Percentiles rank a stretch among this genome's conserved stretches.
Conservation (phyloP, 768 basidiomycete genomes). For the Scleroderma citrinum region DNA sequence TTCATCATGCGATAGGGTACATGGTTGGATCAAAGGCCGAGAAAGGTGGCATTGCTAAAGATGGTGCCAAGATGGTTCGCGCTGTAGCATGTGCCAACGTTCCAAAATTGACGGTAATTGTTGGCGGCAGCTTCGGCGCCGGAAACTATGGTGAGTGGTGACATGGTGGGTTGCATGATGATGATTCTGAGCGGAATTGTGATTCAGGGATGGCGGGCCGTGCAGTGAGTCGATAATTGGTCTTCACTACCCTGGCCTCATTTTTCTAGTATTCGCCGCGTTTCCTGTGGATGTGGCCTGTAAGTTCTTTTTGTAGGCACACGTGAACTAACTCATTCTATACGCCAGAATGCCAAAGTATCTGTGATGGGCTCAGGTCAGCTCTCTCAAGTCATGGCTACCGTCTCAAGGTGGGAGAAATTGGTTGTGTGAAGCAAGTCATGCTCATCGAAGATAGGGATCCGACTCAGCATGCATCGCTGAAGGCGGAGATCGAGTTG, state of each 20-base stretch:
- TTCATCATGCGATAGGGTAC: slow-evolving; percentile 48
- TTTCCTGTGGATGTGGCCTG: slow-evolving; percentile 99
- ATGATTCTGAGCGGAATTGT: slow-evolving; percentile 10
- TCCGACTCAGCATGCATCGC: slow-evolving; percentile 64
- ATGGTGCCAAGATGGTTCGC: slow-evolving; percentile 94
- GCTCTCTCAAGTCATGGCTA: slow-evolving; percentile 88
- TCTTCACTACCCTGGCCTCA: slow-evolving; percentile 4
- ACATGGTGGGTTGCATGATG: slow-evolving; percentile 2
- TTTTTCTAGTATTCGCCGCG: slow-evolving; percentile 74
- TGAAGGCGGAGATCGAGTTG: slow-evolving; percentile 79
- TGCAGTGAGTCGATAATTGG: slow-evolving; percentile 52
- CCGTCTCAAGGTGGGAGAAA: slow-evolving; percentile 66
- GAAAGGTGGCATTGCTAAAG: slow-evolving; percentile 90
- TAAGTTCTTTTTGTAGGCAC: slow-evolving; percentile 32
- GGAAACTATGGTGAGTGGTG: slow-evolving; percentile 76
- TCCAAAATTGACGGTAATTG: slow-evolving; percentile 88
- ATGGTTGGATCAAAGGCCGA: slow-evolving; percentile 98
- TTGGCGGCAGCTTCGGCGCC: slow-evolving; percentile 92
- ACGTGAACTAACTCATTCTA: slow-evolving; percentile 4
- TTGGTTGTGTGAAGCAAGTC: not conserved
- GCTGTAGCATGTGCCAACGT: slow-evolving; percentile 92
- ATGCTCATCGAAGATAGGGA: slow-evolving; percentile 43
- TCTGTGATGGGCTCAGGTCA: slow-evolving; percentile 96
- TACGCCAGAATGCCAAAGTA: slow-evolving; percentile 74
- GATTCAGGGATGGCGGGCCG: slow-evolving; percentile 82